Conservation (phyloP, 805 yeast species). For the Yamadazyma insecticola region DNA sequence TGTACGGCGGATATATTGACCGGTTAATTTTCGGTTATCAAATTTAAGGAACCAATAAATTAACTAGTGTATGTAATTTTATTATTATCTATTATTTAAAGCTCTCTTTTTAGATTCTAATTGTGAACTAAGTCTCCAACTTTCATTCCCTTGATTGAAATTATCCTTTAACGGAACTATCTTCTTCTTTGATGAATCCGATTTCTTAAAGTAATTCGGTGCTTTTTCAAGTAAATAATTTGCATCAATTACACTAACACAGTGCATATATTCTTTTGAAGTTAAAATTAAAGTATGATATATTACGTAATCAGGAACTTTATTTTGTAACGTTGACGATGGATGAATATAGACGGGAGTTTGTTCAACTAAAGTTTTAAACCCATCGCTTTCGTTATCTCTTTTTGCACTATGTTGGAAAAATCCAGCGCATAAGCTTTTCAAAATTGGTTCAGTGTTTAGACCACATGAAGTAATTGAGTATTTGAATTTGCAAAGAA, state of each 20-base stretch:
- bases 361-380: conserved; percentile 57
- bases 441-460: conserved; percentile 52
- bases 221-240: conserved; percentile 70
- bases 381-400: conserved; percentile 52
- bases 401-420: conserved; percentile 64
- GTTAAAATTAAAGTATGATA: conserved; percentile 82
- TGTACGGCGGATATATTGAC: no score
- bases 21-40: no score
- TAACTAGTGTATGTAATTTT: not conserved
- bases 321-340: conserved; percentile 63
- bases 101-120: conserved; percentile 18
- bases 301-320: conserved; percentile 70
- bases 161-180: conserved; percentile 70
- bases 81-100: conserved; percentile 4
- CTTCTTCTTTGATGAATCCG: conserved; percentile 53
- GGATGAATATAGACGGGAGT: conserved; percentile 85
- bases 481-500: conserved; percentile 48
- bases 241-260: conserved; percentile 77
- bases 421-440: conserved; percentile 63
- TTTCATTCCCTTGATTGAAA: conserved; percentile 55
- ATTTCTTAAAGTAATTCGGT: conserved; percentile 66
- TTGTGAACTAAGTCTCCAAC: conserved; percentile 68
- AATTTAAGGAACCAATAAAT: no score
- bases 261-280: conserved; percentile 87
- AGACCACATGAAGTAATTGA: conserved; percentile 48